Evolutionary conservation across 371 early-diverging fungal genomes (phyloP), one percentile per base, ranked within the genome.

Genomic region (Mortierella sp.): DNA sequence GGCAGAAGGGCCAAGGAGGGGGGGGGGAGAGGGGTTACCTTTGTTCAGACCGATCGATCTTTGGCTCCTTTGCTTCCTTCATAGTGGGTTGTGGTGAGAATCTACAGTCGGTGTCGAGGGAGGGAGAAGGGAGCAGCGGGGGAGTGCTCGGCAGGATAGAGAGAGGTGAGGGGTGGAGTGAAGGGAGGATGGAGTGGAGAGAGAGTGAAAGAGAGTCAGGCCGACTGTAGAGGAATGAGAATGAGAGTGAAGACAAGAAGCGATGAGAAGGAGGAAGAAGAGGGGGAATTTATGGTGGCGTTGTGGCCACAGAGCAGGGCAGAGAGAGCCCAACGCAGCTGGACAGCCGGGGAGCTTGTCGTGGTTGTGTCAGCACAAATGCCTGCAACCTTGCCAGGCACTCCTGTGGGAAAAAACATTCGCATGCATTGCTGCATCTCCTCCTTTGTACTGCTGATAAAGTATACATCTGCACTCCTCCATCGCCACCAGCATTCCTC

Each of bases 21-120:
- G 5, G 47, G 47, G 19, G 47, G 24, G 16, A 22, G 19, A 57
- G 44, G n/a, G 8, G 43, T 19, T 22, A 72, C 67, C 67, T 58
- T 31, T 68, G 65, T 50, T 68, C 70, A 9, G 76, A 74, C 21
- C 68, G 76, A 49, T 68, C 68, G 43, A 74, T 50, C 34, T 63
- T 73, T 28, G 48, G 43, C 27, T 31, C 52, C 43, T 54, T 67
- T 27, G 56, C 56, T 43, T 60, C 63, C 39, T 44, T 57, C 56
- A 56, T 63, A 44, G 24, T 41, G 19, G 6, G 21, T 10, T 44
- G 63, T 19, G 28, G 21, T 62, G 39, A 7, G 46, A 45, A 17
- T 45, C 6, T 25, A 34, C 19, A 22, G 31, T 46, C n/a, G 17
- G 16, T 28, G 43, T 3, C 28, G 43, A 51, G 44, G 40, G 48